These are phyloP conservation scores for Cantharellus cinnabarinus DNA, from an alignment of 768 basidiomycete species.

Conservation along the genomic window DNA sequence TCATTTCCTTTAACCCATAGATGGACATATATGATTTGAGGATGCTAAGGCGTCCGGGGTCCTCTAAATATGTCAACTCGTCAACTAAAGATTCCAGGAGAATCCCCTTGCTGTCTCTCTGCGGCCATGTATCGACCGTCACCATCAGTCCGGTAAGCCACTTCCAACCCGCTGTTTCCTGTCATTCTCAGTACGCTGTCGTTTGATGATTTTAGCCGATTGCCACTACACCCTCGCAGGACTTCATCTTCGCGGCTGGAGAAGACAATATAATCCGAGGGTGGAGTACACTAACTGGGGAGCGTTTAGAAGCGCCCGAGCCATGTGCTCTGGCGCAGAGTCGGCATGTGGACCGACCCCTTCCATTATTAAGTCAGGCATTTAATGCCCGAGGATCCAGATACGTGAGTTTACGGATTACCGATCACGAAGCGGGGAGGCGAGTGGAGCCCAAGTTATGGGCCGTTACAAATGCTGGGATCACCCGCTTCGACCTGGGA, in stretches of 20 bases:
- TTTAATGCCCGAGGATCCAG: too few species aligned
- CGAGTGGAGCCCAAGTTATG: too few species aligned
- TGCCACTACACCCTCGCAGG: neutral
- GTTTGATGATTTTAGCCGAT: neutral
- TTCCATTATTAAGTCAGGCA: too few species aligned
- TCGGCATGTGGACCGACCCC: too few species aligned
- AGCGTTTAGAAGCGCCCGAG: neutral
- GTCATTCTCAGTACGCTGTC: neutral
- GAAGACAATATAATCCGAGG: slow-evolving; percentile 5
- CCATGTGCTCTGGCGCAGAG: too few species aligned
- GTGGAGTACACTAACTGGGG: slow-evolving; percentile 7
- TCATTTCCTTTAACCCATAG: neutral
- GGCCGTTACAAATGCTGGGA: too few species aligned
- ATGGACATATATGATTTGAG: neutral
- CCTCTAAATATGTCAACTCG: neutral
- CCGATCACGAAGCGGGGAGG: too few species aligned
- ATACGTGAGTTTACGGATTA: too few species aligned
- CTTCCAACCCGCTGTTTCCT: neutral
- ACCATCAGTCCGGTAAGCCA: neutral
- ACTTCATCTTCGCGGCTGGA: slow-evolving; percentile 8
- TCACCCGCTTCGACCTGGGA: too few species aligned
- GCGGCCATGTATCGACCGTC: neutral
- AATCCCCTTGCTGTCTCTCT: neutral
- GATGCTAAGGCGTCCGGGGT: neutral
- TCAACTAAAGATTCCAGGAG: neutral